Percentiles rank a stretch among this genome's conserved stretches.
These are phyloP conservation scores for Lagenaria siceraria DNA, from an alignment of 306 rosid species.

Conservation along the genomic window DNA sequence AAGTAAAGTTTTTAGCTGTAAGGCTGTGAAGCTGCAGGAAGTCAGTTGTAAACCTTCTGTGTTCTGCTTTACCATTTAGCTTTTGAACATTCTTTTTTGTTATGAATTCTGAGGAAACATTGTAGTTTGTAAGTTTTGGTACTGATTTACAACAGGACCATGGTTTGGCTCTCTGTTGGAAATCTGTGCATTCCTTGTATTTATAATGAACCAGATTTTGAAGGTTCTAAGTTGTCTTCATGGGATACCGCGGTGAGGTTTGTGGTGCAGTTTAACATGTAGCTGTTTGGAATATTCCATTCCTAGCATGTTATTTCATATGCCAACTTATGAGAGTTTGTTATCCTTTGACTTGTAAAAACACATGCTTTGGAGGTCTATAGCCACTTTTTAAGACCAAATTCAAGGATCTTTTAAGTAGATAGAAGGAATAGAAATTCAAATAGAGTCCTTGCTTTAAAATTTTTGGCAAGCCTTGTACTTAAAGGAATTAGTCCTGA, in stretches of 20 bases:
- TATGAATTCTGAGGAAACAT: neutral
- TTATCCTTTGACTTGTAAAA: conserved; percentile 7
- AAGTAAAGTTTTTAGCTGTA: neutral
- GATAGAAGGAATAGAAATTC: neutral
- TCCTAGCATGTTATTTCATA: neutral
- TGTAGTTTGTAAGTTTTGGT: neutral
- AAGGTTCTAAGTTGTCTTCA: neutral
- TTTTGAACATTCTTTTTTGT: neutral
- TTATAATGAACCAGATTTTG: neutral
- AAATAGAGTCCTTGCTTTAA: neutral
- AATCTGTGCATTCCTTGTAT: neutral
- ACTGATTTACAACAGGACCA: neutral
- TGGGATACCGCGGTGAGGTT: neutral
- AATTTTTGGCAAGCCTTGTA: neutral
- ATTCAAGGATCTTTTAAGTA: neutral
- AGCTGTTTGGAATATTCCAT: neutral
- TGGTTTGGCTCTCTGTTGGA: neutral
- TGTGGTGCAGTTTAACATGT: neutral
- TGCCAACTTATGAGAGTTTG: neutral
- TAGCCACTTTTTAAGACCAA: neutral
- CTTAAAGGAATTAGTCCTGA: neutral
- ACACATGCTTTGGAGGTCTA: conserved; percentile 12
- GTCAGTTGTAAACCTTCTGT: neutral
- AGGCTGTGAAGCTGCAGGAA: neutral
- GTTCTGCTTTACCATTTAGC: neutral